Evolutionary conservation across 352 stramenopile species (phyloP).

Genomic region (Globisporangium acanthophoron): DNA sequence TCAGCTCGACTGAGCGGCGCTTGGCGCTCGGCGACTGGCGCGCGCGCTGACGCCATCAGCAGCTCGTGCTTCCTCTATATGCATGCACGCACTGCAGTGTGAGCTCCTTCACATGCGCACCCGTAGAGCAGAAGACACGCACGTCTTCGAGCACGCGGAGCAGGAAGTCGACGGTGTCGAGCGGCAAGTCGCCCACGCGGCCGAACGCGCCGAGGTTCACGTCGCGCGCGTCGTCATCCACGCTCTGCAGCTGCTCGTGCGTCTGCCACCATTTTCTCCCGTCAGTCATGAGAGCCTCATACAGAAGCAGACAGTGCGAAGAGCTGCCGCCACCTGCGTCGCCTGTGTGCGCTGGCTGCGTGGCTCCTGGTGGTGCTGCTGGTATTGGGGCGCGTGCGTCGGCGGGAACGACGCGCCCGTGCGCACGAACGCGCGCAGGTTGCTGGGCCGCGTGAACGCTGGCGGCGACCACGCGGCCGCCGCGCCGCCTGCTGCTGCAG

Average conservation of each 20-base stretch:
- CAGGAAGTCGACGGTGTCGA: slow-evolving; percentile 65
- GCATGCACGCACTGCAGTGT: not conserved
- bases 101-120: not conserved
- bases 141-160: slow-evolving; percentile 64
- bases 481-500: not conserved
- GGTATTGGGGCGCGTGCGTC: slow-evolving; percentile 3
- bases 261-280: not conserved
- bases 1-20: not conserved
- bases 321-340: slow-evolving; percentile 17
- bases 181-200: slow-evolving; percentile 38
- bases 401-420: slow-evolving; percentile 30
- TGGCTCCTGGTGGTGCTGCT: slow-evolving; percentile 4
- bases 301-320: not conserved
- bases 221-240: not conserved
- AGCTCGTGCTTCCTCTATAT: slow-evolving; percentile 39
- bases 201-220: slow-evolving; percentile 40
- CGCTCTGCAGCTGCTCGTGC: not conserved
- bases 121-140: not conserved
- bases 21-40: not conserved
- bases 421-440: slow-evolving; percentile 29
- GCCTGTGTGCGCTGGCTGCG: slow-evolving; percentile 17
- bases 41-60: slow-evolving; percentile 7
- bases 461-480: slow-evolving; percentile 30
- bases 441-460: slow-evolving; percentile 40
- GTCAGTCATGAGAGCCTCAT: not conserved